These are phyloP conservation scores for Serendipita vermifera DNA, from an alignment of 768 basidiomycete species.

Conservation along the genomic window DNA sequence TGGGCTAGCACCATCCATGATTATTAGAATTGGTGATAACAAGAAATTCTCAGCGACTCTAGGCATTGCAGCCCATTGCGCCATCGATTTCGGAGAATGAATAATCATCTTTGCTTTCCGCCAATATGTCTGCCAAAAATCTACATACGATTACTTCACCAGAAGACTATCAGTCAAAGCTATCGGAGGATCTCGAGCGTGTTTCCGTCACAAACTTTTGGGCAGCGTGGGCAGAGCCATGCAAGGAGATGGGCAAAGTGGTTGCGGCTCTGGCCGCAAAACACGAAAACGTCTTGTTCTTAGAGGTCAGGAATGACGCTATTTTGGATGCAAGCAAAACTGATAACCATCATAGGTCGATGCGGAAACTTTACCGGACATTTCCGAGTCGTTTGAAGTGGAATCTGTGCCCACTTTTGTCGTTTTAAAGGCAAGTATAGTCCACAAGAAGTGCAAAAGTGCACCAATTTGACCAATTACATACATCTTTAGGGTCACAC, in stretches of 20 bases:
- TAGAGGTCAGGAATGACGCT: slow-evolving; percentile 39
- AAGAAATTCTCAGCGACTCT: too few relatives aligned
- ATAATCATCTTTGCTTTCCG: too few relatives aligned
- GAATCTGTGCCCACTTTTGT: slow-evolving; percentile 79
- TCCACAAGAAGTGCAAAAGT: neutral
- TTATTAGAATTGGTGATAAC: too few relatives aligned
- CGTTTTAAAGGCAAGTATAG: slow-evolving; percentile 54
- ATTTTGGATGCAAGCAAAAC: slow-evolving; percentile 14
- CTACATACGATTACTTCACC: slow-evolving; percentile 43
- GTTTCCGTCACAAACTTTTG: slow-evolving; percentile 89
- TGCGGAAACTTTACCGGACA: slow-evolving; percentile 66
- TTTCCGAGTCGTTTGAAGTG: slow-evolving; percentile 85
- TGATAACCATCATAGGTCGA: slow-evolving; percentile 46
- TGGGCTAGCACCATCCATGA: too few relatives aligned
- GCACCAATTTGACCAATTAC: neutral
- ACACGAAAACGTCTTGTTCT: slow-evolving; percentile 52
- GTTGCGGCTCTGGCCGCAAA: slow-evolving; percentile 60
- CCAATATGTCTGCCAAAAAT: too few relatives aligned
- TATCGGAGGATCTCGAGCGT: slow-evolving; percentile 62
- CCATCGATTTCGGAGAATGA: too few relatives aligned
- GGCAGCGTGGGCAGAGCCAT: slow-evolving; percentile 88
- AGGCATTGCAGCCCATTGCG: too few relatives aligned
- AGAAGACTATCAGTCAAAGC: slow-evolving; percentile 56
- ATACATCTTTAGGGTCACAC: slow-evolving; percentile 59
- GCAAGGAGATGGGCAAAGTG: slow-evolving; percentile 76